These are phyloP conservation scores for Reticulascus tulasneorum DNA, from an alignment of 2,329 filamentous ascomycete genomes.

Conservation along the genomic window DNA sequence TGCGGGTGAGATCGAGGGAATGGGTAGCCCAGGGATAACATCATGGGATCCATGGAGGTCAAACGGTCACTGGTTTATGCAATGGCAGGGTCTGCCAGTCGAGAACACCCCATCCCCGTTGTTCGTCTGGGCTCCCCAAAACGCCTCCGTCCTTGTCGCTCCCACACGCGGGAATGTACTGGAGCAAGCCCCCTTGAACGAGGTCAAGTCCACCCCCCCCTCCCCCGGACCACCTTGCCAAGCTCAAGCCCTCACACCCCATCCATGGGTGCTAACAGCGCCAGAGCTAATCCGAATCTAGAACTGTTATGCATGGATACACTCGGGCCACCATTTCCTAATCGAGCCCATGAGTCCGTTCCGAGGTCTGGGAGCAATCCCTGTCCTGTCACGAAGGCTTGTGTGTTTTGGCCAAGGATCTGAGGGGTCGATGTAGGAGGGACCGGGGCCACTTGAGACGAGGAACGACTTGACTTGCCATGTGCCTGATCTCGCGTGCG, in stretches of 20 bases:
- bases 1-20: conserved; percentile 28
- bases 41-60: conserved; percentile 32
- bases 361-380: conserved; percentile 17
- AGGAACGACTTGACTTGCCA: conserved; percentile 31
- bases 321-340: conserved; percentile 20
- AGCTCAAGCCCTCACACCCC: conserved; percentile 5
- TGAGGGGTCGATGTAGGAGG: conserved; percentile 5
- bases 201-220: conserved; percentile 18
- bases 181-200: conserved; percentile 10
- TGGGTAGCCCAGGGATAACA: conserved; percentile 24
- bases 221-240: conserved; percentile 5
- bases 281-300: conserved; percentile 12
- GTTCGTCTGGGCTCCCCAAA: conserved; percentile 6
- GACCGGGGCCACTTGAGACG: conserved; percentile 35
- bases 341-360: conserved; percentile 23
- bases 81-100: conserved; percentile 10
- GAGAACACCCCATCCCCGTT: conserved; percentile 11
- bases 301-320: conserved; percentile 14
- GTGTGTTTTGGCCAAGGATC: conserved; percentile 19
- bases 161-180: conserved; percentile 10
- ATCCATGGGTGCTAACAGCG: conserved; percentile 9
- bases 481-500: conserved; percentile 28
- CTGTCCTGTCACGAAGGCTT: conserved; percentile 25
- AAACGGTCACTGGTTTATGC: conserved; percentile 32
- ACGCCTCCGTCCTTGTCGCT: conserved; percentile 4